Base-by-base conservation (phyloP, 2,329 filamentous ascomycete species). In the Dactylella cylindrospora region DNA sequence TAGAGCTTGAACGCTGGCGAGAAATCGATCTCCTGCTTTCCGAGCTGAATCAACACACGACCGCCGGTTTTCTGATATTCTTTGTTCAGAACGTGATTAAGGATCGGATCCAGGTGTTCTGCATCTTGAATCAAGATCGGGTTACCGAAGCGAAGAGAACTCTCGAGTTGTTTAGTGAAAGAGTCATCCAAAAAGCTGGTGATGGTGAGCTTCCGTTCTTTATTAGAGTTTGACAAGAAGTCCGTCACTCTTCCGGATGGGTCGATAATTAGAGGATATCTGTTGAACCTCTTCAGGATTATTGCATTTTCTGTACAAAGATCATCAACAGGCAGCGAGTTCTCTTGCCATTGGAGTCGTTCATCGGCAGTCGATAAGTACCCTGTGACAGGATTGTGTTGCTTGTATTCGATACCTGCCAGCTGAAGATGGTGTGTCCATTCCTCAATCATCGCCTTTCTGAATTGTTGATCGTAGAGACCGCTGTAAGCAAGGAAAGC, bases 221-320 rank as follows among this genome's bases (percentile, higher is more conserved):
- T 91, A 79, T 86, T 93, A 74, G 97, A 89, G 70, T 90, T 91
- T 74, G 95, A 88, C 70, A 98, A 73, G 77, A 97, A 98, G 69
- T 98, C 93, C 0, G 89, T 93, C 17, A 91, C 89, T 67, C 93
- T 83, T 33, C 93, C 93, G 10, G 93, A 97, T 1, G 94, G 94
- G 73, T 98, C 93, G 72, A 98, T 95, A 73, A 98, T 97, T 62
- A 98, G 81, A 36, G 94, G 93, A 73, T 98, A 98, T 66, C 93
- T 83, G 76, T 98, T 98, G 83, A 96, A 98, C 57, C 93, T 85
- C 77, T 97, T 90, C 64, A 98, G 81, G 67, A 98, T 86, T 70
- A 98, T 96, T 36, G 94, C 93, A 70, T 98, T 98, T 74, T 98
- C 93, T 0, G 93, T 98, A 79, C 93, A 98, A 32, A 98, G 81